phyloP scores from a whole-genome alignment of 352 stramenopile genomes.

The Globisporangium camurandrum region DNA sequence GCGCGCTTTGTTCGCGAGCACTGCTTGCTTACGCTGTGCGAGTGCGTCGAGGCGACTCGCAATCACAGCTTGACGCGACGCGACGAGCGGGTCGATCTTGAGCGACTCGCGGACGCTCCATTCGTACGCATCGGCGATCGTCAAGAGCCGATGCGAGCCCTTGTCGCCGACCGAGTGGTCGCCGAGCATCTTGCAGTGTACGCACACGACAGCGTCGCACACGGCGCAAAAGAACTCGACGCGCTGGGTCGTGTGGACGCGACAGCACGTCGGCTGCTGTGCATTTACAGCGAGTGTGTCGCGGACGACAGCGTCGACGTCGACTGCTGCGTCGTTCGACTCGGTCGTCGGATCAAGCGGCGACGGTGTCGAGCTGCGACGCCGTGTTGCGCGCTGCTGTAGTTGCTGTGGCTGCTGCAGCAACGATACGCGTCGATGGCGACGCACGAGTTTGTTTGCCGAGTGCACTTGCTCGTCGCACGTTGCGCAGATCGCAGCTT shows the following conservation, averaged over 20 bases:
- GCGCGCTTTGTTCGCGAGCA: constrained; percentile 33
- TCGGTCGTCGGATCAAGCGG: constrained; percentile 6
- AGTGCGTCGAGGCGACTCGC: constrained; percentile 46
- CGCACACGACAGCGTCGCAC: constrained; percentile 54
- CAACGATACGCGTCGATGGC: constrained; percentile 50
- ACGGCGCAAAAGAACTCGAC: constrained; percentile 75
- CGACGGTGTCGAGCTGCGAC: constrained; percentile 27
- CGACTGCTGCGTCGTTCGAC: background rate
- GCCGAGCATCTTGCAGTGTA: constrained; percentile 79
- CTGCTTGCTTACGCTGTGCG: constrained; percentile 19
- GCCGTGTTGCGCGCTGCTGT: constrained; percentile 18
- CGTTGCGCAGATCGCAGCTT: constrained; percentile 49
- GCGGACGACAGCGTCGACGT: constrained; percentile 25
- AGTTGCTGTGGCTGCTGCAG: too few relatives aligned
- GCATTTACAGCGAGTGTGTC: constrained; percentile 23
- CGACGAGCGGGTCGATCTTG: constrained; percentile 50
- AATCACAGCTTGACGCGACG: constrained; percentile 58
- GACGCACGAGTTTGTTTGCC: constrained; percentile 72
- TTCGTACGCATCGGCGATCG: constrained; percentile 60
- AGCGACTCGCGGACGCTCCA: constrained; percentile 54
- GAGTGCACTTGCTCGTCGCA: constrained; percentile 73
- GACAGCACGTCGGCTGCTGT: constrained; percentile 26
- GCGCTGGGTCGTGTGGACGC: constrained; percentile 38
- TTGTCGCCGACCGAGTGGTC: constrained; percentile 78
- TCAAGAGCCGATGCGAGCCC: constrained; percentile 54